Evolutionary conservation across 805 yeast genomes (phyloP).

Genomic region (Kodamaea sagamina): DNA sequence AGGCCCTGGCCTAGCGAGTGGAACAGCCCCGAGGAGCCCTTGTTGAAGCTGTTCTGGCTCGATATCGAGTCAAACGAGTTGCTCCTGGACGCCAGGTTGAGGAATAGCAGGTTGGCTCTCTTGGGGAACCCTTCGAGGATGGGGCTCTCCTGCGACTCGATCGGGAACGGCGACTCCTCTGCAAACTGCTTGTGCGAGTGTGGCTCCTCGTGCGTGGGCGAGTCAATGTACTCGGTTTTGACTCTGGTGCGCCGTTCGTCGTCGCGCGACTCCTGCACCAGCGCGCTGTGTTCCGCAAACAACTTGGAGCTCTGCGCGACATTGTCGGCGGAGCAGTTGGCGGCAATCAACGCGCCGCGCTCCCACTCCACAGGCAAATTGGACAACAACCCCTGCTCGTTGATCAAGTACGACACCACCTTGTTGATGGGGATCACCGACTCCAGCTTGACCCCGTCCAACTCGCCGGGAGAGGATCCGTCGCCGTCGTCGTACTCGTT

Average conservation of each 20-base stretch:
- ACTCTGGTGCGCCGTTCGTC: conserved; percentile 11
- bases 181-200: conserved; percentile 4
- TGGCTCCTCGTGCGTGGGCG: too few species aligned
- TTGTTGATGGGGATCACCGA: conserved; percentile 46
- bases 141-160: conserved; percentile 6
- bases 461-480: conserved; percentile 3
- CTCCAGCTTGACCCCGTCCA: conserved; percentile 12
- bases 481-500: conserved; percentile 7
- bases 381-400: conserved; percentile 40
- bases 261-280: conserved; percentile 10
- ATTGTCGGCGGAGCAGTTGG: conserved; percentile 30
- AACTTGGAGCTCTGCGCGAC: conserved; percentile 28
- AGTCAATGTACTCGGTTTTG: background rate
- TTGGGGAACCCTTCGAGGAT: conserved; percentile 16
- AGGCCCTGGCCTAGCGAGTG: background rate
- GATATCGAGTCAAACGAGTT: conserved; percentile 12
- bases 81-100: conserved; percentile 8
- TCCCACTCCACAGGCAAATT: conserved; percentile 49
- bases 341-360: conserved; percentile 44
- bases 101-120: conserved; percentile 21
- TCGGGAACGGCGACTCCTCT: conserved; percentile 9
- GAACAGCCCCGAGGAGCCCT: conserved; percentile 3
- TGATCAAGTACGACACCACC: conserved; percentile 45
- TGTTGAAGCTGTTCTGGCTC: conserved; percentile 6
- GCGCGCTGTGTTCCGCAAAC: conserved; percentile 35